Conservation (phyloP, 2,329 filamentous ascomycete genomes). For the Alternaria metachromatica region DNA sequence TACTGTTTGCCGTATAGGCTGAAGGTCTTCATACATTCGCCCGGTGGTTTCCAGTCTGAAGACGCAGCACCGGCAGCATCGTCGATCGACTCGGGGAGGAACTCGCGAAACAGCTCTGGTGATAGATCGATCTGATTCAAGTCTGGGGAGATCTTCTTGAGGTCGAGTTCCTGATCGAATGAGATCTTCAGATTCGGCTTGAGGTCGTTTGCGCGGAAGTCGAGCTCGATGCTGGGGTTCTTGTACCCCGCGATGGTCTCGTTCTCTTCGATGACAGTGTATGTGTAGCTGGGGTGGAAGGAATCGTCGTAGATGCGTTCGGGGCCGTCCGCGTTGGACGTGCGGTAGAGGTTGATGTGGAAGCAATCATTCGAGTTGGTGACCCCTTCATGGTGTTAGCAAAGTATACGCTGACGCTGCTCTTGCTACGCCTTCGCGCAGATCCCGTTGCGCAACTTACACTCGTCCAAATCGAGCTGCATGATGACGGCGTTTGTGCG, state of each 20-base stretch:
- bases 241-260: constrained; percentile 92
- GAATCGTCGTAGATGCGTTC: constrained; percentile 60
- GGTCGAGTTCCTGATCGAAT: constrained; percentile 76
- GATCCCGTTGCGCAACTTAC: constrained; percentile 25
- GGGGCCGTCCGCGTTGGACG: constrained; percentile 21
- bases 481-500: constrained; percentile 15
- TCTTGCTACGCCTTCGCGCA: background rate
- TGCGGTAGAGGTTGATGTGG: constrained; percentile 47
- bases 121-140: constrained; percentile 73
- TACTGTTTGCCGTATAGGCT: constrained; percentile 68
- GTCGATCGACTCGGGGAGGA: constrained; percentile 55
- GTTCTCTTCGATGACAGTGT: constrained; percentile 91
- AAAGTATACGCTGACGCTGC: background rate
- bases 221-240: constrained; percentile 76
- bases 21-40: constrained; percentile 71
- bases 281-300: constrained; percentile 88
- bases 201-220: constrained; percentile 75
- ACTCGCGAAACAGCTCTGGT: constrained; percentile 57
- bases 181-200: constrained; percentile 75
- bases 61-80: constrained; percentile 27
- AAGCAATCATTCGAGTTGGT: constrained; percentile 48
- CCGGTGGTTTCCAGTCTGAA: constrained; percentile 71
- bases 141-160: constrained; percentile 66
- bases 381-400: constrained; percentile 32
- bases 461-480: constrained; percentile 40